Percentiles rank a stretch among this genome's conserved stretches.
phyloP scores from a whole-genome alignment of 2,329 filamentous ascomycete species.

The Nakataea oryzae region DNA sequence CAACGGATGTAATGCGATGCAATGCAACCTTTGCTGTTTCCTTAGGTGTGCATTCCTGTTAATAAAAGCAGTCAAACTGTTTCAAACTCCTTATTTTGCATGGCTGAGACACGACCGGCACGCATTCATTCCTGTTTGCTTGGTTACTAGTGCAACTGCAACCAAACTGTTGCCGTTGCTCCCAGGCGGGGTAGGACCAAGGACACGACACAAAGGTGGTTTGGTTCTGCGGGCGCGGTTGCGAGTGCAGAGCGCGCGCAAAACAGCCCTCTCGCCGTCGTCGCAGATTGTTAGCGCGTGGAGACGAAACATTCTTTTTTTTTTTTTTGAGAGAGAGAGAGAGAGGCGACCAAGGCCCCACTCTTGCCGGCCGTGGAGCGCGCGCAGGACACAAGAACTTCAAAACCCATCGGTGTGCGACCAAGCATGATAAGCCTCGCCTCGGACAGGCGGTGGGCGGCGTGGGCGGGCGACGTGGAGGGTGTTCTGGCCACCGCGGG shows the following conservation, averaged over 20 bases:
- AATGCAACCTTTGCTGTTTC: not conserved
- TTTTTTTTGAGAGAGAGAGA: too few species aligned
- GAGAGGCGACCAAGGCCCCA: too few species aligned
- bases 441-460: not conserved
- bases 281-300: not conserved
- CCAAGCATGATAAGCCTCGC: not conserved
- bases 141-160: not conserved
- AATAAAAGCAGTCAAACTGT: not conserved
- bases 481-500: not conserved
- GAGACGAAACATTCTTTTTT: not conserved
- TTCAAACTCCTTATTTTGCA: not conserved
- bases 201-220: not conserved
- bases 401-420: not conserved
- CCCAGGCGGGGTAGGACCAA: not conserved
- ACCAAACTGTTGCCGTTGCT: not conserved
- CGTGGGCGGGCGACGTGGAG: not conserved
- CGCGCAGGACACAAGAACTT: not conserved
- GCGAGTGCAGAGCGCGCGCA: not conserved
- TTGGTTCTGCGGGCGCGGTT: not conserved
- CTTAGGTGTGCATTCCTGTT: not conserved
- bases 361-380: not conserved
- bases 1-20: too few species aligned
- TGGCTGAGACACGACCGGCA: not conserved
- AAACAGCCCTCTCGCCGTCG: too few species aligned
- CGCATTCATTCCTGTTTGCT: not conserved